Conservation (phyloP, 495 filamentous ascomycete species). For the Tetracladium setigerum region DNA sequence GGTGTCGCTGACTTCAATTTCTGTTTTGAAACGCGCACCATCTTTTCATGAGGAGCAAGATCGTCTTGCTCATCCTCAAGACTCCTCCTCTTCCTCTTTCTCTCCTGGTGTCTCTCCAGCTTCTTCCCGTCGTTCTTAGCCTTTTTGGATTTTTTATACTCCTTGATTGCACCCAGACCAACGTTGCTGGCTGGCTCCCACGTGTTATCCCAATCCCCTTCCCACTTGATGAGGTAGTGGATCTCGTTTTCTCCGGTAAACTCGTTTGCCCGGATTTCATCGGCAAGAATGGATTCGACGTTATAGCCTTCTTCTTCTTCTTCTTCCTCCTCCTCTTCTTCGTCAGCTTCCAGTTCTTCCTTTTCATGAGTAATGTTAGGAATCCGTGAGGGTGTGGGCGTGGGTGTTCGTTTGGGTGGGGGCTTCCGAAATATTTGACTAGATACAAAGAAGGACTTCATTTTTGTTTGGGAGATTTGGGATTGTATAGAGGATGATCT, state of each 20-base stretch:
- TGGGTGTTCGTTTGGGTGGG: too few relatives aligned
- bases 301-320: not conserved
- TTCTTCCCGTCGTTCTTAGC: slow-evolving; percentile 5
- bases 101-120: slow-evolving; percentile 45
- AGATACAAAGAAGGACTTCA: too few relatives aligned
- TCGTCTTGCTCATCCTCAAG: slow-evolving; percentile 41
- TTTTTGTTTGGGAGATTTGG: too few relatives aligned
- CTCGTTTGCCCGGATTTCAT: not conserved
- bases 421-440: too few relatives aligned
- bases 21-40: too few relatives aligned
- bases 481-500: too few relatives aligned
- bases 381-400: too few relatives aligned
- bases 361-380: not conserved
- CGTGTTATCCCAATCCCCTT: slow-evolving; percentile 7
- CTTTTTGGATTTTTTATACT: slow-evolving; percentile 1
- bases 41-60: too few relatives aligned
- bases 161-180: not conserved
- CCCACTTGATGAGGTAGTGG: slow-evolving; percentile 16
- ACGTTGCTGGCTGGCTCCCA: slow-evolving; percentile 18
- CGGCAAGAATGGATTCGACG: slow-evolving; percentile 6
- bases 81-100: slow-evolving; percentile 77
- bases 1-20: too few relatives aligned
- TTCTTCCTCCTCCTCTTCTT: slow-evolving; percentile 1
- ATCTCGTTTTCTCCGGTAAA: not conserved
- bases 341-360: not conserved